These are phyloP conservation scores for Raddia guianensis DNA, from an alignment of 176 grass and related monocot species.

Conservation along the genomic window DNA sequence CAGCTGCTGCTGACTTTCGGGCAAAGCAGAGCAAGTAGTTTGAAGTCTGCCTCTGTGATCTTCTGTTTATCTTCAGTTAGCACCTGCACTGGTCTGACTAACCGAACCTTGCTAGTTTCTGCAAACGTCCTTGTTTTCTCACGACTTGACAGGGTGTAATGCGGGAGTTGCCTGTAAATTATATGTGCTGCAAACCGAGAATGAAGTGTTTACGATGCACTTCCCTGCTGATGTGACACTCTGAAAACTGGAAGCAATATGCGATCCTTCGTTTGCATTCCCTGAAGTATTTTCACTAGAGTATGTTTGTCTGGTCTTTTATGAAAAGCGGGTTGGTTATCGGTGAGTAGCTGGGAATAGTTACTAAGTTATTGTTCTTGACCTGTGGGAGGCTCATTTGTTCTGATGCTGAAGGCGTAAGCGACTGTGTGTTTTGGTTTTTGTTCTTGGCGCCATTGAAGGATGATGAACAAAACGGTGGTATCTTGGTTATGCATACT, in stretches of 20 bases:
- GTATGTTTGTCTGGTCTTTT: background rate
- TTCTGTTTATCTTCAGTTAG: background rate
- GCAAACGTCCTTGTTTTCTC: background rate
- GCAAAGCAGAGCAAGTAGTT: conserved; percentile 45
- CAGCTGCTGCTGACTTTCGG: conserved; percentile 46
- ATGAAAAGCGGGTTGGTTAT: background rate
- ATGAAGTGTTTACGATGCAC: background rate
- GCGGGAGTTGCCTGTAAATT: background rate
- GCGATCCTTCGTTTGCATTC: no score
- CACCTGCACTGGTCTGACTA: background rate
- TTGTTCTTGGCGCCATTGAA: background rate
- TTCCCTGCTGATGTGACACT: background rate
- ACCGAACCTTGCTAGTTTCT: background rate
- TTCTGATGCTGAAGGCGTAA: background rate
- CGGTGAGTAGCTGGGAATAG: background rate
- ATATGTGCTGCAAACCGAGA: background rate
- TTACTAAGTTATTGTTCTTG: background rate
- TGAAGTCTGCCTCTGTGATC: background rate
- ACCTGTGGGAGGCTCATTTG: background rate
- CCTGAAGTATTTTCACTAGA: background rate
- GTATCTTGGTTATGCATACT: background rate
- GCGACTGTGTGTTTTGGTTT: background rate
- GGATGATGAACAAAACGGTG: background rate
- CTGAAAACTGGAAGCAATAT: background rate
- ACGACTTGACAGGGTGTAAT: background rate